Evolutionary conservation across 179 eudicot genomes (phyloP), one percentile per base, ranked within the genome.

Genomic region (Silene vulgaris): DNA sequence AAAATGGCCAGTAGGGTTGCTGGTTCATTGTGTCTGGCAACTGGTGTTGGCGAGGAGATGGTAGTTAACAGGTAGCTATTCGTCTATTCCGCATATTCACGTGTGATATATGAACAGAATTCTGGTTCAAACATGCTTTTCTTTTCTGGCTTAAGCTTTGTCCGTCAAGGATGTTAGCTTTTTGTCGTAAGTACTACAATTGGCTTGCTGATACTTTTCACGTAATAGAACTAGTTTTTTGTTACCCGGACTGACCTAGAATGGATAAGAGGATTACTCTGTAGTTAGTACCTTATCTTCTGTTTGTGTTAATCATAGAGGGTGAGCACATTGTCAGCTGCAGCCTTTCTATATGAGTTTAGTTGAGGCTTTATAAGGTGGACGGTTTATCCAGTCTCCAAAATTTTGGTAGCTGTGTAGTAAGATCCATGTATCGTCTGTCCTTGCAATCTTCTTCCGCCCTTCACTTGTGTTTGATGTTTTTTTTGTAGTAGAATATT

Each of bases 1-100:
- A 96, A 96, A 82, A 96, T 96, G 99, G 99, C 99, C 4, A 93
- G 96, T 59, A 90, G 99, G 82, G 99, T 96, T 74, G 99, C 99
- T 68, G 97, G 97, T 75, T 96, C 99, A 43, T 89, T 93, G 67
- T 96, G 99, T 83, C 79, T 90, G 79, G 99, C 99, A 62, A 93
- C 99, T 78, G 99, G 96, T 64, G 81, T 93, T 75, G 99, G 99
- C 76, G 89, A 96, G 77, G 97, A 96, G 77, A 96, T 90, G 97
- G 87, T 95, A 80, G 97, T 86, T 69, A 80, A 75, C 76, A 92
- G 91, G 97, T 95, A 75, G 2, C 37, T 61, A 35, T 79, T 48
- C 5, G 5, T 16, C 59, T 52, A 14, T 14, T 52, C 72, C 57
- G 3, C 50, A 20, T 56, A 57, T 76, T 21, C 63, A 57, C 65